phyloP scores from a whole-genome alignment of 78 protist species.

The Dictyostelium capitatum region DNA sequence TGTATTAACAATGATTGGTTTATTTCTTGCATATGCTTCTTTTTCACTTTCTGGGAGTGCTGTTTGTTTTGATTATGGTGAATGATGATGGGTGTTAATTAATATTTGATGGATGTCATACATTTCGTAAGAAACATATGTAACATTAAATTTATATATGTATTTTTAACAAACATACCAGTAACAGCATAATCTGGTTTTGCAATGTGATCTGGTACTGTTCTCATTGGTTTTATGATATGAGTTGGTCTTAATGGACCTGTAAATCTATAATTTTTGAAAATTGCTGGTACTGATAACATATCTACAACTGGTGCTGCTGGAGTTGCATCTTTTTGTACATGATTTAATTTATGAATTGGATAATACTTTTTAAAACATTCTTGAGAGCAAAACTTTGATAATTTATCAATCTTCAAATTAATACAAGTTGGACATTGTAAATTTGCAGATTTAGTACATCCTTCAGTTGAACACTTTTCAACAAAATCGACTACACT shows the following conservation, averaged over 20 bases:
- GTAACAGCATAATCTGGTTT: constrained; percentile 71
- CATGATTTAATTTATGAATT: constrained; percentile 59
- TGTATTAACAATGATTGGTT: constrained; percentile 35
- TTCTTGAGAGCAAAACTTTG: constrained; percentile 79
- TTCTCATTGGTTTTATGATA: constrained; percentile 34
- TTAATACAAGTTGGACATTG: constrained; percentile 80
- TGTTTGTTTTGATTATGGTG: not conserved
- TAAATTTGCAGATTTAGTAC: constrained; percentile 56
- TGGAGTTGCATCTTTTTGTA: not conserved
- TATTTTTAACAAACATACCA: constrained; percentile 6
- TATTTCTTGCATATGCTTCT: constrained; percentile 33
- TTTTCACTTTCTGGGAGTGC: constrained; percentile 39
- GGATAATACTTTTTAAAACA: constrained; percentile 73
- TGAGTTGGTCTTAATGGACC: constrained; percentile 66
- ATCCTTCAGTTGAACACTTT: not conserved
- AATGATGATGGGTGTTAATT: not conserved
- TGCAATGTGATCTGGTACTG: constrained; percentile 28
- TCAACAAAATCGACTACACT: too few species aligned
- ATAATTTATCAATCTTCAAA: not conserved
- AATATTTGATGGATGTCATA: not conserved
- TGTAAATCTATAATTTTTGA: constrained; percentile 28
- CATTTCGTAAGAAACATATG: too few species aligned
- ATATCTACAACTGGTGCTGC: not conserved
- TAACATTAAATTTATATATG: not conserved
- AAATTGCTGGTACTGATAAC: not conserved